Evolutionary conservation across 2,329 filamentous ascomycete genomes (phyloP), one percentile per base, ranked within the genome.

Genomic region (Fusarium chaquense): DNA sequence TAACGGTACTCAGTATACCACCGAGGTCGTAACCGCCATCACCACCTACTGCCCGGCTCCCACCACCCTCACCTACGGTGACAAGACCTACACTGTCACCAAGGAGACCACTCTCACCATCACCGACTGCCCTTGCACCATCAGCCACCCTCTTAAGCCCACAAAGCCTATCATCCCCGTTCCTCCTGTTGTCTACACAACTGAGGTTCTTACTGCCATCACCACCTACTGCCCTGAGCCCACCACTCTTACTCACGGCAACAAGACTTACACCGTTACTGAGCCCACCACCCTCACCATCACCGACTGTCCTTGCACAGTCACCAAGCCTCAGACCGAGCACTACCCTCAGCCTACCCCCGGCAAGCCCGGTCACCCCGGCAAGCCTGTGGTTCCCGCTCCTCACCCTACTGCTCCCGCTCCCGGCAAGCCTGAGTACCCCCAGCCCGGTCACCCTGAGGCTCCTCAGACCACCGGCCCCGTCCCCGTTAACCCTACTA

Each of bases 21-120:
- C 90, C 72, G 87, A 91, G 84, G 82, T 89, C 70, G 86, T 93
- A 69, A 89, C 88, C 61, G 80, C 83, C 63, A 87, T 87, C 83
- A 89, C 86, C 81, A 93, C 91, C 78, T 92, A 85, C 87, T 93
- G 91, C 88, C 90, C 91, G 22, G 83, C 77, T 72, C 79, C 91
- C 70, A 93, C 91, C 74, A 80, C 83, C 73, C 81, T 93, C 80
- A 87, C 86, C 78, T 84, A 90, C 82, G 86, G 85, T 78, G 83
- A 81, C 81, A 83, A 86, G 79, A 92, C 90, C 82, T 92, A 91
- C 86, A 90, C 86, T 74, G 84, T 93, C 81, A 89, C 89, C 71
- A 83, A 85, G 82, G 87, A 90, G 78, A 90, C 88, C 78, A 90
- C 88, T 78, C 81, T 91, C 80, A 91, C 90, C 83, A 87, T 91